Evolutionary conservation across 495 filamentous ascomycete genomes (phyloP).

Genomic region (Penicillium chermesinum): DNA sequence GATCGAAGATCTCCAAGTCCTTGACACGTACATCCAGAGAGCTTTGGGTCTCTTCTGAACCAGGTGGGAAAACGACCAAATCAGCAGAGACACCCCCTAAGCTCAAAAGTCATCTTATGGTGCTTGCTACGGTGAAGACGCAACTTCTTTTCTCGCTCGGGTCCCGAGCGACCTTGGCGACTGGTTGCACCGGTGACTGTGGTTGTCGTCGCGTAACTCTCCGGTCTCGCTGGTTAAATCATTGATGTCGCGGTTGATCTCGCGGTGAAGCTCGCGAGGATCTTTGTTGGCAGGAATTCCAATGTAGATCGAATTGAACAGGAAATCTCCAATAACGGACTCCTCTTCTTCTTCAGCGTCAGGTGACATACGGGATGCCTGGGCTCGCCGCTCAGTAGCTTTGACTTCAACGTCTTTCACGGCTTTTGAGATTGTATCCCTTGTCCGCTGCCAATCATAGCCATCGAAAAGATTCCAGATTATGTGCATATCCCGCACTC

Average conservation of each 20-base stretch:
- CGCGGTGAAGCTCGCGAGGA: conserved; percentile 68
- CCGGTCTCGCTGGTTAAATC: conserved; percentile 85
- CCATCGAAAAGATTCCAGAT: conserved; percentile 99
- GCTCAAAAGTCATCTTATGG: conserved; percentile 93
- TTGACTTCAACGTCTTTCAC: conserved; percentile 80
- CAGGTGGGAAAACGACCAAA: conserved; percentile 74
- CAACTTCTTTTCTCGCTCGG: conserved; percentile 51
- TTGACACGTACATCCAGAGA: conserved; percentile 76
- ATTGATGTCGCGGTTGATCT: conserved; percentile 83
- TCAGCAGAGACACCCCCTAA: conserved; percentile 83
- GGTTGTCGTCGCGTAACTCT: conserved; percentile 70
- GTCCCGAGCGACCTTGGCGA: conserved; percentile 43
- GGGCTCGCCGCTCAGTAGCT: conserved; percentile 65
- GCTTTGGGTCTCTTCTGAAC: conserved; percentile 72
- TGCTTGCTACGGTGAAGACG: conserved; percentile 79
- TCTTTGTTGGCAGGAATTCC: conserved; percentile 83
- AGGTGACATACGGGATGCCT: conserved; percentile 41
- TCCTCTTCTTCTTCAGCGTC: conserved; percentile 66
- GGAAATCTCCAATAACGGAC: conserved; percentile 84
- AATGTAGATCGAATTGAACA: conserved; percentile 99
- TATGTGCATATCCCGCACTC: conserved; percentile 78
- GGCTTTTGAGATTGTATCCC: conserved; percentile 79
- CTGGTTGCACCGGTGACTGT: conserved; percentile 56
- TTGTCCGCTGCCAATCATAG: conserved; percentile 88
- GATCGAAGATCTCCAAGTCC: conserved; percentile 88